phyloP scores from a whole-genome alignment of 352 stramenopile species.

The Globisporangium irregulare region DNA sequence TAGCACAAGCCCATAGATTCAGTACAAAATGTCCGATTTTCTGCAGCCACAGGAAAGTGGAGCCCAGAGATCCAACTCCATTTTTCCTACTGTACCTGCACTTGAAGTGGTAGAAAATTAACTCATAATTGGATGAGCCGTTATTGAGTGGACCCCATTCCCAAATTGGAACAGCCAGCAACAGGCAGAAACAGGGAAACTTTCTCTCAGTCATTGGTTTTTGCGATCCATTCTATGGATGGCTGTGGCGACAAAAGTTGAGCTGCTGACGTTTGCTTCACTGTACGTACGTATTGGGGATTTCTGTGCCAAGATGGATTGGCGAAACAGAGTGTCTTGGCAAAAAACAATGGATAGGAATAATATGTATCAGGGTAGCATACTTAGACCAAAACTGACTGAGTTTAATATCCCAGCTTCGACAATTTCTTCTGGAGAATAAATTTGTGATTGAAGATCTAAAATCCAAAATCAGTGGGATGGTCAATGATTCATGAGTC shows the following conservation, averaged over 20 bases:
- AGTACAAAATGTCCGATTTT: neutral
- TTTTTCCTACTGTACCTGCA: neutral
- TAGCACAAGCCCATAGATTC: neutral
- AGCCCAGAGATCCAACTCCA: too few species aligned
- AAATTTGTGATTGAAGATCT: neutral
- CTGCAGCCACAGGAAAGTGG: too few species aligned
- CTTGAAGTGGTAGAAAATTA: neutral
- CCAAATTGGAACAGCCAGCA: neutral
- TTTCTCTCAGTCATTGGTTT: neutral
- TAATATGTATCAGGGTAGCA: too few species aligned
- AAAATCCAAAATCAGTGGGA: neutral
- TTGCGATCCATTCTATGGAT: neutral
- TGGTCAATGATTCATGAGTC: neutral
- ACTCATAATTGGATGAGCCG: neutral
- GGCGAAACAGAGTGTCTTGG: too few species aligned
- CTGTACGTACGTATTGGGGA: neutral
- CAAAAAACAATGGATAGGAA: too few species aligned
- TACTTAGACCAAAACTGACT: too few species aligned
- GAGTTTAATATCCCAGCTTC: neutral
- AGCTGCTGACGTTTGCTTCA: neutral
- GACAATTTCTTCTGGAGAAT: too few species aligned
- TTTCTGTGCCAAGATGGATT: too few species aligned
- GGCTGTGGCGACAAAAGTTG: neutral
- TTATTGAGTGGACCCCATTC: too few species aligned
- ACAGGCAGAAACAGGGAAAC: neutral